Evolutionary conservation across 345 rosid species (phyloP).

Genomic region (Hibiscus mutabilis): DNA sequence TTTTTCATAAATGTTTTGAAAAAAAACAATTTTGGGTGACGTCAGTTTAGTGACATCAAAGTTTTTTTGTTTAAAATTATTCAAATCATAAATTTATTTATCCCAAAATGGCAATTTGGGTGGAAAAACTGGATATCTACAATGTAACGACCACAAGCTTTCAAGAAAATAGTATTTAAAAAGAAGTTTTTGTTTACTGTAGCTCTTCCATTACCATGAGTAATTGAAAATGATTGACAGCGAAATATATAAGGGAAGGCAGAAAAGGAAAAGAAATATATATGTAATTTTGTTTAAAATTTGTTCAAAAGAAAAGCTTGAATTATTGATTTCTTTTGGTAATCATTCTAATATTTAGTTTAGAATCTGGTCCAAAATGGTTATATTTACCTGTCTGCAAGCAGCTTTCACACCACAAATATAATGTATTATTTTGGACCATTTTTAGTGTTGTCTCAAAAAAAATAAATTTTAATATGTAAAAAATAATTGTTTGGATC

Average conservation of each 20-base stretch:
- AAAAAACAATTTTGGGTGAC: too few species aligned
- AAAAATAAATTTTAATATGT: too few species aligned
- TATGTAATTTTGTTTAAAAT: neutral
- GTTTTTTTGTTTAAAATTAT: too few species aligned
- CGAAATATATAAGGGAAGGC: neutral
- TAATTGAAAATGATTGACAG: slow-evolving; percentile 1
- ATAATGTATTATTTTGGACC: neutral
- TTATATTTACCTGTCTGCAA: slow-evolving; percentile 15
- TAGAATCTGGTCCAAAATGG: slow-evolving; percentile 10
- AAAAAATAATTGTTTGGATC: too few species aligned
- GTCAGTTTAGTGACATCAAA: too few species aligned
- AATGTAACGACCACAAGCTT: neutral
- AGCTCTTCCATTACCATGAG: neutral
- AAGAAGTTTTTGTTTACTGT: too few species aligned
- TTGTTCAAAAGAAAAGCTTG: neutral
- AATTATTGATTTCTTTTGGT: too few species aligned
- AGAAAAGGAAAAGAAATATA: too few species aligned
- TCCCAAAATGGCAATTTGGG: neutral
- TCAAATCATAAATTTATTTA: neutral
- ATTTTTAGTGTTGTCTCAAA: too few species aligned
- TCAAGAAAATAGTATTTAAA: neutral
- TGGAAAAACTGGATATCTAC: neutral
- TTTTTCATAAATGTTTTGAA: too few species aligned
- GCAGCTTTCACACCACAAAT: neutral
- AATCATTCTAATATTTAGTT: too few species aligned